Evolutionary conservation across 2,329 filamentous ascomycete genomes (phyloP).

Genomic region (Byssothecium circinans): DNA sequence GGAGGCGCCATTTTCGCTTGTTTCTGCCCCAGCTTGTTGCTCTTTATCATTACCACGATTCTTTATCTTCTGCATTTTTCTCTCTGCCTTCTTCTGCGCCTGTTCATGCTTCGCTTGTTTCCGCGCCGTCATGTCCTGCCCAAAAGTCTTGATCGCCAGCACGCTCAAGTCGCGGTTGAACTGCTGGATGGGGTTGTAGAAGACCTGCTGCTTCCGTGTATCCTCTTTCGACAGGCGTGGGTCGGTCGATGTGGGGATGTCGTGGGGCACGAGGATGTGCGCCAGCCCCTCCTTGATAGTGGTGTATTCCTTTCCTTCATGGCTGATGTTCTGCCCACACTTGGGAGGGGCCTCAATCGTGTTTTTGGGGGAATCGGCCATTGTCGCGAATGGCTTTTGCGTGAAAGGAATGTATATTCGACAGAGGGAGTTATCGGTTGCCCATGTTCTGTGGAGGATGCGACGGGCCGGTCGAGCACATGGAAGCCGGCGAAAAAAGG

Average conservation of each 20-base stretch:
- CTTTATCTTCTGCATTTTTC: conserved; percentile 22
- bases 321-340: conserved; percentile 38
- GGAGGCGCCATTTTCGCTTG: conserved; percentile 10
- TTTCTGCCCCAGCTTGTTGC: background rate
- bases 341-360: conserved; percentile 32
- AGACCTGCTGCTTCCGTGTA: conserved; percentile 71
- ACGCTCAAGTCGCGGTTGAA: conserved; percentile 97
- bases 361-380: conserved; percentile 15
- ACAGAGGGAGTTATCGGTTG: conserved; percentile 28
- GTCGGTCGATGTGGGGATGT: conserved; percentile 52
- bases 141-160: conserved; percentile 86
- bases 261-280: conserved; percentile 64
- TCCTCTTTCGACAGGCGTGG: conserved; percentile 53
- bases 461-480: conserved; percentile 24
- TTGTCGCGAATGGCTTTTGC: conserved; percentile 5
- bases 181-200: conserved; percentile 98
- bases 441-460: conserved; percentile 23
- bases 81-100: conserved; percentile 34
- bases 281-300: conserved; percentile 69
- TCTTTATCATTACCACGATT: conserved; percentile 4
- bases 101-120: conserved; percentile 50
- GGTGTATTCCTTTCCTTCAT: conserved; percentile 58
- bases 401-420: conserved; percentile 18
- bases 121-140: conserved; percentile 63
- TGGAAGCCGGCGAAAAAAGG: conserved; percentile 15